Evolutionary conservation across 1,284 basidiomycete species (phyloP), one percentile per base, ranked within the genome.

Genomic region (Ustilago cynodontis): DNA sequence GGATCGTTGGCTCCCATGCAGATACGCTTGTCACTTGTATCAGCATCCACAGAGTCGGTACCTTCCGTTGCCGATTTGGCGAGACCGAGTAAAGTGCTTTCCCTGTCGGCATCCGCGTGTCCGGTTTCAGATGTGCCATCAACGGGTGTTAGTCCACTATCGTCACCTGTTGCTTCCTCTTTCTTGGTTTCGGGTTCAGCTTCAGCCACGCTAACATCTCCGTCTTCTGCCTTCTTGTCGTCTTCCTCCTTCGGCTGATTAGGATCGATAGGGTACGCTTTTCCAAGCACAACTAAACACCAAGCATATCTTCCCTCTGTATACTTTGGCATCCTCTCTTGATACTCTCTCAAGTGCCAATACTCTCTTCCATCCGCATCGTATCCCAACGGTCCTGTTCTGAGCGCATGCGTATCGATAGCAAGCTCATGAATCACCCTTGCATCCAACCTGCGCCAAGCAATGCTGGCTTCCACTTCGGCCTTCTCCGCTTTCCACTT

Each of bases 331-430:
- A 81, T 79, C 22, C 61, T 57, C 54, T 81, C 79, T 49, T 73
- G 69, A 59, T 66, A 81, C 56, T 81, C 79, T 24, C 78, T 59
- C 50, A 81, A 51, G 33, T 81, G 78, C 79, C 79, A 81, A 33
- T 78, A 81, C 56, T 72, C 78, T 26, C 76, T 64, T 6, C 79
- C 79, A 47, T 81, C 79, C 8, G 58, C 68, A 51, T 81, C 79
- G 26, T 28, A 18, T 31, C 79, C 79, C 4, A 81, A 11, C 2
- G 79, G 69, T 20, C 79, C 79, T 6, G 71, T 79, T 4, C 79
- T 64, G 33, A 79, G 29, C 2, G 75, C 70, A 50, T 77, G 75
- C 56, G 66, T 65, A 45, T 77, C 70, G 31, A 70, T 50, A 5
- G 63, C 59, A 31, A 77, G 35, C 28, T 73, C 66, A 20, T n/a